Evolutionary conservation across 352 stramenopile species (phyloP).

Genomic region (Pythium insidiosum): DNA sequence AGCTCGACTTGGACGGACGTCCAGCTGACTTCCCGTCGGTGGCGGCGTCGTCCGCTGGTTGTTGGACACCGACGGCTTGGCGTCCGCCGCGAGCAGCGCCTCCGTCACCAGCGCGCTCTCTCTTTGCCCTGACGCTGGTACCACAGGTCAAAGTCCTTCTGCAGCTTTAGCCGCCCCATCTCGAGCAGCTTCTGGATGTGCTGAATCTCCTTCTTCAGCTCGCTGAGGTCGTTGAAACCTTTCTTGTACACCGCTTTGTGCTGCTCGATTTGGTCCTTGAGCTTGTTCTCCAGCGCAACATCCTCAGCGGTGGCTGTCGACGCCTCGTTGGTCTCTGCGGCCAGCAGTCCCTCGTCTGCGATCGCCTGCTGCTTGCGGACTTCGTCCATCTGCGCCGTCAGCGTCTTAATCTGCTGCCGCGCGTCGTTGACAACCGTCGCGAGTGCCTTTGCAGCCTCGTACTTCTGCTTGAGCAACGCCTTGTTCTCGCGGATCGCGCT

Average conservation of each 20-base stretch:
- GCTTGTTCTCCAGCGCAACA: slow-evolving; percentile 29
- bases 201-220: slow-evolving; percentile 93
- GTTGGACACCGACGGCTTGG: no score
- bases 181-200: slow-evolving; percentile 90
- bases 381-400: slow-evolving; percentile 63
- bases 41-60: no score
- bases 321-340: slow-evolving; percentile 17
- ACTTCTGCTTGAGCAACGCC: slow-evolving; percentile 87
- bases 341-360: slow-evolving; percentile 32
- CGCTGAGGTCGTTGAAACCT: slow-evolving; percentile 83
- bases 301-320: slow-evolving; percentile 14
- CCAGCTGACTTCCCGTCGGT: no score
- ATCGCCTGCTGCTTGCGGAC: slow-evolving; percentile 61
- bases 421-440: slow-evolving; percentile 84
- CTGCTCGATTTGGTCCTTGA: slow-evolving; percentile 83
- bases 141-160: slow-evolving; percentile 92
- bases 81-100: no score
- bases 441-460: slow-evolving; percentile 82
- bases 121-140: slow-evolving; percentile 78
- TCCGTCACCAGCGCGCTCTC: no score
- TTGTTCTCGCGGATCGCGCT: slow-evolving; percentile 91
- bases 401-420: slow-evolving; percentile 65
- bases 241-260: slow-evolving; percentile 90
- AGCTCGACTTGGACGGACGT: no score
- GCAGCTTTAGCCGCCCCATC: slow-evolving; percentile 85